Evolutionary conservation across 2,329 filamentous ascomycete species (phyloP).

Genomic region (Calonectria multiphialidica): DNA sequence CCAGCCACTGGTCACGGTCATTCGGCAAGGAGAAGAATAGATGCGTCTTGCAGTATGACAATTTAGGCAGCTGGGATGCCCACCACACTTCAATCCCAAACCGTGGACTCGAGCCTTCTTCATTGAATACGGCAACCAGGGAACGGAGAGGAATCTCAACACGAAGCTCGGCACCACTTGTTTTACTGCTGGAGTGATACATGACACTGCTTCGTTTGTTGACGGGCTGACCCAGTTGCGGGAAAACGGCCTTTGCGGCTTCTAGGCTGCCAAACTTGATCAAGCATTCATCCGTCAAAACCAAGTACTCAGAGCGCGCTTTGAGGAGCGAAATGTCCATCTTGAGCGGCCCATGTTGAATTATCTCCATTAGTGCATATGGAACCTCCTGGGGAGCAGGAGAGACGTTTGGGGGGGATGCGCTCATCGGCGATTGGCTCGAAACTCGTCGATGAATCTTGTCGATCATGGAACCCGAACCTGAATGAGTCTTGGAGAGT

Average conservation of each 20-base stretch:
- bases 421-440: constrained; percentile 49
- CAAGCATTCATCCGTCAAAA: constrained; percentile 63
- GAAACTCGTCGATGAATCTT: constrained; percentile 56
- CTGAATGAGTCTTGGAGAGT: constrained; percentile 53
- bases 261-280: constrained; percentile 63
- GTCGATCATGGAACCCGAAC: constrained; percentile 56
- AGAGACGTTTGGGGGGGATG: constrained; percentile 46
- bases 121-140: constrained; percentile 65
- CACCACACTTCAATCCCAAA: constrained; percentile 70
- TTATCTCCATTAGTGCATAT: constrained; percentile 53
- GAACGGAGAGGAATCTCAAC: constrained; percentile 62
- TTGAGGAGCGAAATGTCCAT: constrained; percentile 63
- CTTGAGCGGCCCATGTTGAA: constrained; percentile 62
- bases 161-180: constrained; percentile 51
- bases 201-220: constrained; percentile 35
- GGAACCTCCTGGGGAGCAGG: constrained; percentile 46
- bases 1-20: constrained; percentile 64
- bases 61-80: constrained; percentile 57
- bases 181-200: constrained; percentile 44
- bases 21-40: constrained; percentile 62
- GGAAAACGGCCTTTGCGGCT: constrained; percentile 61
- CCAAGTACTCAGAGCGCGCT: constrained; percentile 62
- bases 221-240: constrained; percentile 52
- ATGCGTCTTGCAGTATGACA: constrained; percentile 60
- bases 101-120: constrained; percentile 61